A percentile compares a stretch with the other conserved stretches of the same genome.
These are phyloP conservation scores for Citrus hindsii DNA, from an alignment of 345 rosid species.

Conservation along the genomic window DNA sequence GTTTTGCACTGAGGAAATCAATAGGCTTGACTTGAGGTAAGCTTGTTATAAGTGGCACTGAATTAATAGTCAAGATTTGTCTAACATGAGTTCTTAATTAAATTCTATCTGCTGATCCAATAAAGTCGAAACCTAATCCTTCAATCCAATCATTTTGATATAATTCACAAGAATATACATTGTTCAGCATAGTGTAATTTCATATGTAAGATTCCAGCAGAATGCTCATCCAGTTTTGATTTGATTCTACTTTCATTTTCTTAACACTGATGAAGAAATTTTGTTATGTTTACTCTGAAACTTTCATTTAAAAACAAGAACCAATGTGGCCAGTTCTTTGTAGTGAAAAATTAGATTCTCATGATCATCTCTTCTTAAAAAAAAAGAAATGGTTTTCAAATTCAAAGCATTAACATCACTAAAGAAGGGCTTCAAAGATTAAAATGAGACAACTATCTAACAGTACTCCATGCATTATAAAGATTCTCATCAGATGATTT, in stretches of 20 bases:
- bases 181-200: slow-evolving; percentile 4
- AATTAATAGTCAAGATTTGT: too few species aligned
- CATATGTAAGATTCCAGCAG: slow-evolving; percentile 5
- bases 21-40: too few species aligned
- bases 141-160: slow-evolving; percentile 7
- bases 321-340: slow-evolving; percentile 8
- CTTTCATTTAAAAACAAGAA: slow-evolving; percentile 17
- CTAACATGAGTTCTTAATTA: too few species aligned
- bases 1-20: not conserved
- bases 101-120: too few species aligned
- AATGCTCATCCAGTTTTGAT: not conserved
- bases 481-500: not conserved
- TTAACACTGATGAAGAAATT: slow-evolving; percentile 7
- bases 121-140: too few species aligned
- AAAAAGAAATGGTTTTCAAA: not conserved
- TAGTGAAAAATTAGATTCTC: slow-evolving; percentile 6
- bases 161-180: slow-evolving; percentile 23
- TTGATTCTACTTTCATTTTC: slow-evolving; percentile 19
- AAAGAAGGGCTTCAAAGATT: not conserved
- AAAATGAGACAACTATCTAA: not conserved
- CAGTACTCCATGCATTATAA: not conserved
- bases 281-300: slow-evolving; percentile 14
- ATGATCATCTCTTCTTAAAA: not conserved
- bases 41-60: too few species aligned
- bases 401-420: slow-evolving; percentile 12